Conservation (phyloP, 768 basidiomycete species). For the Agaricus subrufescens region DNA sequence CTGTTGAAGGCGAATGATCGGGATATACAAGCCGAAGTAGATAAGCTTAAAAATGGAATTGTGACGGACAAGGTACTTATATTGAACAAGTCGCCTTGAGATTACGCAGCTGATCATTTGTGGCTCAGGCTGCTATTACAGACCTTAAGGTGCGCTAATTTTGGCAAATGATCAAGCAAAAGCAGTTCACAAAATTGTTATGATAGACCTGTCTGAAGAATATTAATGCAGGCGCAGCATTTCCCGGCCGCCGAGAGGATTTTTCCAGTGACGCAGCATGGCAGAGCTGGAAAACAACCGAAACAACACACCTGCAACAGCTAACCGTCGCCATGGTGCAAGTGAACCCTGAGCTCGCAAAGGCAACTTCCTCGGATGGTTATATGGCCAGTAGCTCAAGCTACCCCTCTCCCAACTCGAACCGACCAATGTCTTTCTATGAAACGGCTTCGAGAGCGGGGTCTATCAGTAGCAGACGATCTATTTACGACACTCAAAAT, state of each 20-base stretch:
- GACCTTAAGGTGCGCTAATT: constrained; percentile 69
- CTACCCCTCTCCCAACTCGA: background rate
- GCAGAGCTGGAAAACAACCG: constrained; percentile 76
- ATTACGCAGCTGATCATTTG: constrained; percentile 1
- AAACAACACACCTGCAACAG: constrained; percentile 82
- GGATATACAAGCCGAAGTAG: constrained; percentile 70
- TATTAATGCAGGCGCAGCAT: constrained; percentile 76
- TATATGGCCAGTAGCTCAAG: constrained; percentile 19
- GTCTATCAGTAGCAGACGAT: constrained; percentile 68
- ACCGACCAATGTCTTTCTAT: constrained; percentile 56
- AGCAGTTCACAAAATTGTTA: constrained; percentile 8
- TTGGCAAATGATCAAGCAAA: background rate
- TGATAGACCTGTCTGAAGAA: constrained; percentile 84
- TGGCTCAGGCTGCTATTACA: constrained; percentile 66
- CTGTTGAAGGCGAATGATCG: constrained; percentile 73
- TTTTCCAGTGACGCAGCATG: constrained; percentile 82
- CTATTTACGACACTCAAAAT: constrained; percentile 36
- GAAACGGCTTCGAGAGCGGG: constrained; percentile 45
- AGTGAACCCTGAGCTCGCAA: constrained; percentile 82
- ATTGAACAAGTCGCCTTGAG: background rate
- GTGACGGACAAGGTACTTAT: constrained; percentile 72
- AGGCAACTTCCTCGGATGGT: constrained; percentile 61
- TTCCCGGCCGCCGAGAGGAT: constrained; percentile 84
- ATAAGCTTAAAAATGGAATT: constrained; percentile 48
- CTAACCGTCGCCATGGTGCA: constrained; percentile 85